Base-by-base conservation (phyloP, 2,329 filamentous ascomycete genomes). In the Neoscytalidium dimidiatum region DNA sequence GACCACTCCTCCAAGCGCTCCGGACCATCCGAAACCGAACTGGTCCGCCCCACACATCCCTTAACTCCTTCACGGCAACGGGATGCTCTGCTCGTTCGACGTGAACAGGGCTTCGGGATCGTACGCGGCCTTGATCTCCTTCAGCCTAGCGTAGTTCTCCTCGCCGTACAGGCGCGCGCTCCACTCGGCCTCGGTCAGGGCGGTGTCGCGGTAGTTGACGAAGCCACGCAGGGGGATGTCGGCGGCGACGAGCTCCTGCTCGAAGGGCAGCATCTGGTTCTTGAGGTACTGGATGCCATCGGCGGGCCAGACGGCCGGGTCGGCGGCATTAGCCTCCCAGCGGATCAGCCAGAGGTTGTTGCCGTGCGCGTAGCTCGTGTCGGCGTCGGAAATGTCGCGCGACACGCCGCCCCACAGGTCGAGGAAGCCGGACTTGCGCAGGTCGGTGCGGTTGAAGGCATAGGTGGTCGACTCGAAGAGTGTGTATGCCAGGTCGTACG, bases 281-380 rank as follows among this genome's bases (percentile, higher is more conserved):
- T 70, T 68, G 66, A 70, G 68, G 43, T 70, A 70, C 33, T 66
- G 56, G 11, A 69, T 52, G 11, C 68, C 68, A 35, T 70, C 67
- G 13, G 62, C 67, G 4, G 69, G 69, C 69, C 69, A 70, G 35
- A 33, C 58, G 28, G 35, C 60, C 31, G 56, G 35, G 26, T 21
- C 19, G 5, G 6, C 48, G 28, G 53, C 67, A 11, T 68, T 65
- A 28, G 69, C 69, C 19, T 71, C 69, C 26, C 68, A 68, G n/a
- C 69, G 69, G n/a, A 71, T 63, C 13, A 71, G 64, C 69, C 69
- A 71, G 8, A 70, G 69, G 57, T 58, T 69, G 63, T 62, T 67
- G 28, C 68, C 67, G 35, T 71, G 67, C 4, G 63, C 66, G 38
- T 67, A 66, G 26, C 62, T 58, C 23, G 68, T 65, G 14, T 70